These are phyloP conservation scores for Arabis alpina DNA, from an alignment of 345 rosid species.

Conservation along the genomic window DNA sequence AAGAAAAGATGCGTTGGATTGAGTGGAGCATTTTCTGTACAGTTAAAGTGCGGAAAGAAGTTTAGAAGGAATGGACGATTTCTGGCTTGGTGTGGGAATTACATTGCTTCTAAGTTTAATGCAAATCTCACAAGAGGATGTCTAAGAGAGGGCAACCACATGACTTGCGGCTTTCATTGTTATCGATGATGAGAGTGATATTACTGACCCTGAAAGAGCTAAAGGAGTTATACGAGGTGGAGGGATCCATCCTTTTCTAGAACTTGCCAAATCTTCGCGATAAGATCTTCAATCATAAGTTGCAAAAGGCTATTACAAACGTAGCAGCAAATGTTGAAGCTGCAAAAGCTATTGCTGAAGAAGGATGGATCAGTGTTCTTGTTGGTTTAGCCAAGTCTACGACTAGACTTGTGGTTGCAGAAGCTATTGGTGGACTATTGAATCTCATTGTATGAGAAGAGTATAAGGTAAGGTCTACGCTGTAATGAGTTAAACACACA, in stretches of 20 bases:
- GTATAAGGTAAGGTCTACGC: slow-evolving; percentile 60
- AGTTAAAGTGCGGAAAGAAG: slow-evolving; percentile 70
- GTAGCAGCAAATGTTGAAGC: slow-evolving; percentile 39
- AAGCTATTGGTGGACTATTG: slow-evolving; percentile 88
- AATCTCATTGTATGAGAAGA: slow-evolving; percentile 83
- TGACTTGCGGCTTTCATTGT: slow-evolving; percentile 82
- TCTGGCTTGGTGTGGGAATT: slow-evolving; percentile 84
- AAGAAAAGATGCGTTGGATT: slow-evolving; percentile 69
- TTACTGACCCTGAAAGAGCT: slow-evolving; percentile 78
- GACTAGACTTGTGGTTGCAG: slow-evolving; percentile 82
- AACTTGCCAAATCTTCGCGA: background rate
- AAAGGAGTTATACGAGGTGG: slow-evolving; percentile 82
- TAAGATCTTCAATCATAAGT: slow-evolving; percentile 70
- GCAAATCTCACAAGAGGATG: slow-evolving; percentile 83
- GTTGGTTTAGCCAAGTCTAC: slow-evolving; percentile 68
- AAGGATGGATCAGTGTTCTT: slow-evolving; percentile 73
- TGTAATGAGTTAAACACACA: background rate
- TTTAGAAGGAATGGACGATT: slow-evolving; percentile 56
- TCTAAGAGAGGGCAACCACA: slow-evolving; percentile 83
- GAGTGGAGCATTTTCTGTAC: slow-evolving; percentile 76
- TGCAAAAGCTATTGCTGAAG: slow-evolving; percentile 86
- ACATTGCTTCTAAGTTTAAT: slow-evolving; percentile 68
- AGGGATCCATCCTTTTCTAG: slow-evolving; percentile 68
- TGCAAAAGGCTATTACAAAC: no score
- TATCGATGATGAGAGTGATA: slow-evolving; percentile 61